These are phyloP conservation scores for Chytriomyces sp. DNA, from an alignment of 192 early-diverging fungal species.

Conservation along the genomic window DNA sequence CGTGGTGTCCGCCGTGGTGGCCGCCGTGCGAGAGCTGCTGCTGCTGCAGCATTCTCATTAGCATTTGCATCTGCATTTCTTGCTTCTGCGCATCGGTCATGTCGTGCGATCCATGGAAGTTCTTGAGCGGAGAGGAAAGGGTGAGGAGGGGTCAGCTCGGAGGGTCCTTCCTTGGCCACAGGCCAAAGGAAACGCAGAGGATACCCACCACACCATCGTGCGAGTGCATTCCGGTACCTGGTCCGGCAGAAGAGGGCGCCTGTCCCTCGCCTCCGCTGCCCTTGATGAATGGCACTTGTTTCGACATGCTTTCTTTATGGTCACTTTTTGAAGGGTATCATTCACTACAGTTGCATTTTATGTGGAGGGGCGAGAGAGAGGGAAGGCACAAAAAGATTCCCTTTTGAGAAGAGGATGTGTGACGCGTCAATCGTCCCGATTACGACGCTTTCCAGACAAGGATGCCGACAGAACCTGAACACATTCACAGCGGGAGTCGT, in stretches of 20 bases:
- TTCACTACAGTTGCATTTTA: too few species aligned
- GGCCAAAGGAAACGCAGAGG: neutral
- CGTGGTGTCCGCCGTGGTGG: slow-evolving; percentile 2
- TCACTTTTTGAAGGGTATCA: too few species aligned
- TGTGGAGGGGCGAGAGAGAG: too few species aligned
- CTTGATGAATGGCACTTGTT: neutral
- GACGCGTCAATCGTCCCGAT: too few species aligned
- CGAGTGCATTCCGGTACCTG: slow-evolving; percentile 21
- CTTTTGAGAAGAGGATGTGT: too few species aligned
- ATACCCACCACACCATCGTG: slow-evolving; percentile 24
- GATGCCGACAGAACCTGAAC: slow-evolving; percentile 39
- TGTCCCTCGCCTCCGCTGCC: too few species aligned
- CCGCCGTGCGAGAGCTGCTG: slow-evolving; percentile 1
- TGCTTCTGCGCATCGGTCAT: slow-evolving; percentile 4
- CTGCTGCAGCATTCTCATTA: slow-evolving; percentile 14
- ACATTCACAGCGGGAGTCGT: neutral
- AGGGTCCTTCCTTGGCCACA: too few species aligned
- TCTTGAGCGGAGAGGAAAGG: neutral
- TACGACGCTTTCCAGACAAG: slow-evolving; percentile 56
- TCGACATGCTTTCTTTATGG: neutral
- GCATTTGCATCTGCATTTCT: slow-evolving; percentile 13
- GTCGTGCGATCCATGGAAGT: slow-evolving; percentile 20
- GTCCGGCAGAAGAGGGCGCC: neutral
- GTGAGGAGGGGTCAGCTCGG: too few species aligned
- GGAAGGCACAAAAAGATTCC: too few species aligned